phyloP scores from a whole-genome alignment of 306 rosid genomes.

The Cucurbita ficifolia region DNA sequence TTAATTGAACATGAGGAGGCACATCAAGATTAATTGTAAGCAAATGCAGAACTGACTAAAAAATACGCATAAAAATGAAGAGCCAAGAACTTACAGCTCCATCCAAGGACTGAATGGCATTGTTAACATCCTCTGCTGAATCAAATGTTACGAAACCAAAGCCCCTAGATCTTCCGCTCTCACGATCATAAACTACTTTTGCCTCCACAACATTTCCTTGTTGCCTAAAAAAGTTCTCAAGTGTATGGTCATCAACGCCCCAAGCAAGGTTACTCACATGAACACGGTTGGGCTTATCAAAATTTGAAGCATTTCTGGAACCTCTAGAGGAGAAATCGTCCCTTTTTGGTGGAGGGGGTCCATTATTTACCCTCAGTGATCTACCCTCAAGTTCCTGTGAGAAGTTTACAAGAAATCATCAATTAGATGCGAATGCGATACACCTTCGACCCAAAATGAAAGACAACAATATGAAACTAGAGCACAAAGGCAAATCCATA shows the following conservation, averaged over 20 bases:
- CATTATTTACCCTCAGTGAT: conserved; percentile 63
- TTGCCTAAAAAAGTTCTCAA: conserved; percentile 58
- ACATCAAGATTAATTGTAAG: neutral
- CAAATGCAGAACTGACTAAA: neutral
- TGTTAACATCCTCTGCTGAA: conserved; percentile 50
- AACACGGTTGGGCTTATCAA: conserved; percentile 34
- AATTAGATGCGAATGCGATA: conserved; percentile 2
- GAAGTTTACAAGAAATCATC: neutral
- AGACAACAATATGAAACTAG: neutral
- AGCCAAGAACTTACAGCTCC: conserved; percentile 52
- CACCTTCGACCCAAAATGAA: neutral
- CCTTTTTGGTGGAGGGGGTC: conserved; percentile 59
- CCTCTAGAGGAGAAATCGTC: conserved; percentile 32
- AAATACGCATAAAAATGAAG: neutral
- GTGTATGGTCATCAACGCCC: conserved; percentile 78
- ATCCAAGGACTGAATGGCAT: conserved; percentile 63
- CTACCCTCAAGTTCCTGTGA: conserved; percentile 72
- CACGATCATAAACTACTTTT: conserved; percentile 79
- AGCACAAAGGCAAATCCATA: neutral
- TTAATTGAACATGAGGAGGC: neutral
- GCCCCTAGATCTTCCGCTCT: conserved; percentile 93
- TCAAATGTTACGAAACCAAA: conserved; percentile 79
- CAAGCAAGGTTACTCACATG: conserved; percentile 86
- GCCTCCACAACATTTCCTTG: conserved; percentile 82
- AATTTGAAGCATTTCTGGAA: conserved; percentile 14